These are phyloP conservation scores for Emericellopsis terricola DNA, from an alignment of 495 filamentous ascomycete genomes.

Conservation along the genomic window DNA sequence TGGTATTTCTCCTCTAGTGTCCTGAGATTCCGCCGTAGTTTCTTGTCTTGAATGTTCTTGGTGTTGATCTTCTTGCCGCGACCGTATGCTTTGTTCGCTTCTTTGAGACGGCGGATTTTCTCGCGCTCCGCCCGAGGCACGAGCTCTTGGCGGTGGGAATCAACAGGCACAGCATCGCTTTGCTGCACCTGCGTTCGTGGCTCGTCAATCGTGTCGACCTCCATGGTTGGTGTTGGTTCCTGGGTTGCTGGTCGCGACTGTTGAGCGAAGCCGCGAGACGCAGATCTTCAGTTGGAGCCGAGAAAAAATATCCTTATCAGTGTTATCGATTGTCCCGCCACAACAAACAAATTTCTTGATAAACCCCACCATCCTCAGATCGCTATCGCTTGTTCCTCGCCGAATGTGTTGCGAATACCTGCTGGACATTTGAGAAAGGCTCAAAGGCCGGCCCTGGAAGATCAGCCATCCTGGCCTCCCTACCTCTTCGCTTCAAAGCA, in stretches of 20 bases:
- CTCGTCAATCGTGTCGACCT: neutral
- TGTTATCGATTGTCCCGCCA: conserved; percentile 5
- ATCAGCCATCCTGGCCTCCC: conserved; percentile 31
- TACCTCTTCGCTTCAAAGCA: conserved; percentile 79
- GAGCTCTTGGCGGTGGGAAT: conserved; percentile 24
- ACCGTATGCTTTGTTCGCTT: conserved; percentile 68
- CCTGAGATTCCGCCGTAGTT: conserved; percentile 63
- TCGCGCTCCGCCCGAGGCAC: conserved; percentile 21
- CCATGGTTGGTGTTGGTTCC: neutral
- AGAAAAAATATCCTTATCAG: too few species aligned
- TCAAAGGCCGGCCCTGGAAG: too few species aligned
- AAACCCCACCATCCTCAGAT: conserved; percentile 2
- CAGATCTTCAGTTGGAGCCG: too few species aligned
- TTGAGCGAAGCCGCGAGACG: too few species aligned
- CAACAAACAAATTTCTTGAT: conserved; percentile 8
- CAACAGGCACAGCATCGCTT: conserved; percentile 17
- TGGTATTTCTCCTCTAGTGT: conserved; percentile 66
- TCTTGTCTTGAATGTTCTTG: conserved; percentile 56
- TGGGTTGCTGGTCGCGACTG: too few species aligned
- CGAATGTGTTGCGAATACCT: neutral
- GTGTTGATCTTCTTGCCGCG: conserved; percentile 53
- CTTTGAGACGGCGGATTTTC: conserved; percentile 25
- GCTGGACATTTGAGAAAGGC: too few species aligned
- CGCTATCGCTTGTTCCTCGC: neutral
- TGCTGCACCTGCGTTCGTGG: neutral